Conservation (phyloP, 2,329 filamentous ascomycete genomes). For the Fusarium drepaniforme region DNA sequence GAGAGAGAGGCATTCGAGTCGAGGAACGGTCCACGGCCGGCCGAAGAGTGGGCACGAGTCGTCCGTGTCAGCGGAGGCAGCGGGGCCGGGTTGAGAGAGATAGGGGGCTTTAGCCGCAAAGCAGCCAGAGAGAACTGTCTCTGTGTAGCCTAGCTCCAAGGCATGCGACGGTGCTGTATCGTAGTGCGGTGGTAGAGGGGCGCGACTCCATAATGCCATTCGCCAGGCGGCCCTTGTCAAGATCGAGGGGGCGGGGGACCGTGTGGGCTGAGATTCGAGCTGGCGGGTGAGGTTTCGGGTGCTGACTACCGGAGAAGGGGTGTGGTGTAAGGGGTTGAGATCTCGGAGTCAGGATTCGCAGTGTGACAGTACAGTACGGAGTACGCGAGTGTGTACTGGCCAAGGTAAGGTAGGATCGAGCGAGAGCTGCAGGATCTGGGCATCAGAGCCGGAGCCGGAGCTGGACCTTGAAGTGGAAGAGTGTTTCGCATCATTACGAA, state of each 20-base stretch:
- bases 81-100: slow-evolving; percentile 36
- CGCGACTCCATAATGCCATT: slow-evolving; percentile 25
- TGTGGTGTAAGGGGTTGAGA: slow-evolving; percentile 20
- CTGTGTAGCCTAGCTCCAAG: neutral
- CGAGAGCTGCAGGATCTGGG: slow-evolving; percentile 13
- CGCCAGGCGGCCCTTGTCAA: slow-evolving; percentile 37
- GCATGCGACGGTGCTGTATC: slow-evolving; percentile 6
- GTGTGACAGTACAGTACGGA: slow-evolving; percentile 18
- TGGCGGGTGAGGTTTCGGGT: slow-evolving; percentile 39
- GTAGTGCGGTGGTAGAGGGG: slow-evolving; percentile 20
- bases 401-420: slow-evolving; percentile 5
- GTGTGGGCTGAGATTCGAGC: slow-evolving; percentile 47
- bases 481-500: slow-evolving; percentile 20
- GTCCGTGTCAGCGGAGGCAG: slow-evolving; percentile 33
- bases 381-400: neutral
- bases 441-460: slow-evolving; percentile 17
- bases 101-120: slow-evolving; percentile 7
- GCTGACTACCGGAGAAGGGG: slow-evolving; percentile 38
- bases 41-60: slow-evolving; percentile 37
- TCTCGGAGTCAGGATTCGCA: slow-evolving; percentile 17
- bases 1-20: slow-evolving; percentile 3
- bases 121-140: slow-evolving; percentile 2
- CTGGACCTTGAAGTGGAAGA: slow-evolving; percentile 23
- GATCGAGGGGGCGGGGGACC: slow-evolving; percentile 37
- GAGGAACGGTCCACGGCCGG: slow-evolving; percentile 29